Base-by-base conservation (phyloP, 2,329 filamentous ascomycete genomes). In the Aureobasidium sp. region DNA sequence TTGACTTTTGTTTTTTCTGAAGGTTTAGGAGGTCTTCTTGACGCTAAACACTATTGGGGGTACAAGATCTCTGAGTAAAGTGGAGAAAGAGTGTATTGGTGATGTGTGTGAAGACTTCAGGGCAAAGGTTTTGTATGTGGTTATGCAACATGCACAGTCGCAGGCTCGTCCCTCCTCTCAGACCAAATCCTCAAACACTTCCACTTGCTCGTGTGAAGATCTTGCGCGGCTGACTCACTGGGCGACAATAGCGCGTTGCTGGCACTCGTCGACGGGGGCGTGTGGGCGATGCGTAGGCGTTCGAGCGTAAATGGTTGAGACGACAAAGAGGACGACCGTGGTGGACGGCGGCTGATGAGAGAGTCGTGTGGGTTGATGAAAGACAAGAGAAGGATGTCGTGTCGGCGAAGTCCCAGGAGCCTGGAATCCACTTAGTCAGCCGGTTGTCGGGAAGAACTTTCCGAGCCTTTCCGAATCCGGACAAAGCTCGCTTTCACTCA, bases 191-290 rank as follows among this genome's bases (percentile, higher is more conserved):
- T 58, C 42, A 47, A 58, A 47, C 55, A 49, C 55, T 49, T 58
- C 55, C 55, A 58, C 55, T 58, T 58, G 55, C 55, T 49, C 33
- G 55, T 37, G 43, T 38, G 55, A 58, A 58, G 55, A 49, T 58
- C 55, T 58, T 58, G 55, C 43, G 43, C 43, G 33, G 43, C 55
- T 58, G 55, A 58, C 55, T 58, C 55, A 58, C 55, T 58, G 17
- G n/a, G 43, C 43, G 53, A 31, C 55, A 33, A 58, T 29, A 33
- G 55, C 43, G 43, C 55, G 42, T 38, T 49, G 43, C 42, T 49
- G 42, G 43, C 42, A 40, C 55, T 47, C 37, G 31, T 57, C 53
- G 53, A 37, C 19, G 23, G 40, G 21, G 19, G 31, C 40, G 17
- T 7, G 19, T n/a, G 37, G 38, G 25, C 21, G 27, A 21, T 45